Base-by-base conservation (phyloP, 345 rosid genomes). In the Eucalyptus victrix region DNA sequence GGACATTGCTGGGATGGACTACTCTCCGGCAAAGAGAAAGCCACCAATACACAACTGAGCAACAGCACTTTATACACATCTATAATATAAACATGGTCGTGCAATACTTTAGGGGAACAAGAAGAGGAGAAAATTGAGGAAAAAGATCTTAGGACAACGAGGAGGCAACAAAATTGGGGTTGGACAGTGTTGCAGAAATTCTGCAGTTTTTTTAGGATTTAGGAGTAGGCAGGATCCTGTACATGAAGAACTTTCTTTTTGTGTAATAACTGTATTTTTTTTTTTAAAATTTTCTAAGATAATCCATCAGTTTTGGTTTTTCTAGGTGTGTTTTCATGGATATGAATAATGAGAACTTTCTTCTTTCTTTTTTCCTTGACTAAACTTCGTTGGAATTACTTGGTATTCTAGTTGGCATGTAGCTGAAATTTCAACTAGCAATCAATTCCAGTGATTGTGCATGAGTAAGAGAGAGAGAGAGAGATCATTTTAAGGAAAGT, bases 11-110 rank as follows among this genome's bases (percentile, higher is more conserved):
- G 94, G 89, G 87, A 93, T 94, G 95, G 95, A 94, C 62, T 94
- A 94, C 60, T 91, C 96, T 91, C 94, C 94, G 13, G 94, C 96
- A n/a, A 93, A 80, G 87, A 91, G 94, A 90, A 94, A 92, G 89
- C 90, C 96, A 88, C 96, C 95, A 21, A 93, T 94, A 83, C 96
- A 94, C 87, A 94, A 94, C 89, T 94, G 89, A 90, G 26, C 44
- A 86, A 14, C 45, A 18, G 83, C 40, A 42, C 60, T 30, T 58
- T n/a, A 81, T 32, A 80, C 42, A 11, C 60, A 3, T 86, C 87
- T 50, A 50, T 30, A 6, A 53, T 53, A 49, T 32, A 86, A 76
- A 40, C 85, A 76, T 40, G 85, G 47, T 76, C 24, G 47, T 40
- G 85, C 85, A 40, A 76, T 76, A 40, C 85, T 76, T 24, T 54